Evolutionary conservation across 371 early-diverging fungal genomes (phyloP).

Genomic region (Rhizopus stolonifer): DNA sequence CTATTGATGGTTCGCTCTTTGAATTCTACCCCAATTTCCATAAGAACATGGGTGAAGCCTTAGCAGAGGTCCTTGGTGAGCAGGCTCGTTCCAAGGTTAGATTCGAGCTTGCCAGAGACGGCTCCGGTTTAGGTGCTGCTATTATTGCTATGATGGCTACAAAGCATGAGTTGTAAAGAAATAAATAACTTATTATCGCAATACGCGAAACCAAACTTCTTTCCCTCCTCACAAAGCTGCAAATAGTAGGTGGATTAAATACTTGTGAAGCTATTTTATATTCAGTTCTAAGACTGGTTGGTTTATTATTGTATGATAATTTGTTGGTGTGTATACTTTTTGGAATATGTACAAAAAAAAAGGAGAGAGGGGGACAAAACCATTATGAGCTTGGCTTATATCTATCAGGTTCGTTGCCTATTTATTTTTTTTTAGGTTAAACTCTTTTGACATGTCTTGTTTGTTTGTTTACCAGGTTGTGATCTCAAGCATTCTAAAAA

Average conservation of each 20-base stretch:
- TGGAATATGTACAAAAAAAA: not conserved
- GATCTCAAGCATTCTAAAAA: slow-evolving; percentile 36
- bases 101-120: slow-evolving; percentile 43
- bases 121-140: slow-evolving; percentile 51
- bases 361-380: too few species aligned
- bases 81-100: slow-evolving; percentile 37
- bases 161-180: too few species aligned
- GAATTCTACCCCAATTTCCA: slow-evolving; percentile 90
- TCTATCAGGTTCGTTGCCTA: slow-evolving; percentile 8
- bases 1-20: slow-evolving; percentile 90
- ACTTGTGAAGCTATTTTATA: too few species aligned
- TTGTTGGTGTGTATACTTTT: not conserved
- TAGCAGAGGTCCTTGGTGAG: slow-evolving; percentile 73
- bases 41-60: slow-evolving; percentile 69
- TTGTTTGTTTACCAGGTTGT: slow-evolving; percentile 27
- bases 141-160: slow-evolving; percentile 51
- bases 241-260: too few species aligned
- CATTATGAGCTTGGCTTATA: slow-evolving; percentile 1
- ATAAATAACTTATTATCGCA: too few species aligned
- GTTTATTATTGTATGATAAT: not conserved
- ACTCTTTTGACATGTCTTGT: not conserved
- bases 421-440: not conserved
- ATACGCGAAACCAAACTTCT: too few species aligned
- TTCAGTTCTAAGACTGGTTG: too few species aligned
- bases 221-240: too few species aligned